Evolutionary conservation across 2,329 filamentous ascomycete species (phyloP), one percentile per base, ranked within the genome.

Genomic region (Aschersonia sp.): DNA sequence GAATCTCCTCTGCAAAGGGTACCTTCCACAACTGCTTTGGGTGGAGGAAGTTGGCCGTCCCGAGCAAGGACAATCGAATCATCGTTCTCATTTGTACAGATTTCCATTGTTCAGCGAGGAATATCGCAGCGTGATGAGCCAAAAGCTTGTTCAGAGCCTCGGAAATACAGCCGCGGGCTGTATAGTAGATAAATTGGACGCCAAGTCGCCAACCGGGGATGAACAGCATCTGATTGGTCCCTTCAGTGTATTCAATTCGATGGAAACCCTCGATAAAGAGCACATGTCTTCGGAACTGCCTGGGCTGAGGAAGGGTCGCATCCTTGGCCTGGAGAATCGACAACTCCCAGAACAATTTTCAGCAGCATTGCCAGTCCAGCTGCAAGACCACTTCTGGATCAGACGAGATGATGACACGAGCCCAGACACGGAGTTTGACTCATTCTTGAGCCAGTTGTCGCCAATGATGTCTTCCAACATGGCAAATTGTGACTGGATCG

Each of bases 51-150:
- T 7, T 7, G 11, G 4, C 14, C 10, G 9, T n/a, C 7, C 10
- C 47, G 6, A 50, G 54, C 42, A 52, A 54, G 46, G 52, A 46
- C 40, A 41, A 14, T n/a, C 51, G 54, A 56, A 49, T 51, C 55
- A 58, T 46, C 52, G 56, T 41, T 55, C 56, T 1, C 54, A 54
- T 40, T 54, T 57, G 31, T 70, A 66, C 51, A 63, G 68, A 40
- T 66, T 67, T 46, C 66, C 66, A 37, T 56, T 71, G 14, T 66
- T 69, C 50, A 66, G 66, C n/a, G 66, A 55, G 51, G 49, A 54
- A 31, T 57, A 61, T 47, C 57, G 64, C 10, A 50, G 53, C 41
- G 49, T 46, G 6, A 64, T 66, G 63, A 64, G 59, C 45, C 50
- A 56, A 45, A 54, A 40, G 6, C 22, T 45, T 30, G 12, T 43